Percentiles rank a stretch among this genome's conserved stretches.
These are phyloP conservation scores for Ophiostoma quercus DNA, from an alignment of 2,329 filamentous ascomycete genomes.

Conservation along the genomic window DNA sequence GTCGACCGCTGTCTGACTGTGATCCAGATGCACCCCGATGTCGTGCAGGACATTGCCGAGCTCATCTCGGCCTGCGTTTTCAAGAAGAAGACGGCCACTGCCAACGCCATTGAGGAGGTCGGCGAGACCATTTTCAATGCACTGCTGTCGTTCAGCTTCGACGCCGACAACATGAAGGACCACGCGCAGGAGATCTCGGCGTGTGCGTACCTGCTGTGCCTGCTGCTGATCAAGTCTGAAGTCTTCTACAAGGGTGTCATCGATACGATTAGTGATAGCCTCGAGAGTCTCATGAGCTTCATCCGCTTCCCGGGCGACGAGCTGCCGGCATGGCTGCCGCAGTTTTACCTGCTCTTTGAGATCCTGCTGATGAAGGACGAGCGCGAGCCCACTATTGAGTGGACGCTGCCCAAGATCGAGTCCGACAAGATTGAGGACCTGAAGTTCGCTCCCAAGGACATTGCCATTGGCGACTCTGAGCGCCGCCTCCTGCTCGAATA, in stretches of 20 bases:
- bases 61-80: constrained; percentile 67
- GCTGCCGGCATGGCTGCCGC: constrained; percentile 86
- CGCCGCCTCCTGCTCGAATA: constrained; percentile 67
- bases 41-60: constrained; percentile 87
- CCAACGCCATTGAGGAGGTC: constrained; percentile 55
- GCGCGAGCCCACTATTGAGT: constrained; percentile 68
- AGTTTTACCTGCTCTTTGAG: constrained; percentile 84
- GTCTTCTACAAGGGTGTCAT: constrained; percentile 74
- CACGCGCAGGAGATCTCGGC: constrained; percentile 65
- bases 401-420: constrained; percentile 54
- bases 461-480: constrained; percentile 59
- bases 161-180: constrained; percentile 61
- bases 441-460: constrained; percentile 54
- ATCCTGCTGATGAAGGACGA: constrained; percentile 84
- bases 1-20: constrained; percentile 90
- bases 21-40: constrained; percentile 77
- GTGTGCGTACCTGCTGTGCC: constrained; percentile 83
- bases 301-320: constrained; percentile 70
- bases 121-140: constrained; percentile 79
- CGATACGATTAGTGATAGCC: constrained; percentile 68
- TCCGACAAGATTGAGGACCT: constrained; percentile 48
- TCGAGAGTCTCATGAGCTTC: constrained; percentile 71
- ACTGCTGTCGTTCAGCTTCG: constrained; percentile 62
- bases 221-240: constrained; percentile 74
- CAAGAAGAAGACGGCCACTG: constrained; percentile 47